Percentiles rank a stretch among this genome's conserved stretches.
Conservation (phyloP, 116 monocot genomes). For the Phalaenopsis hybrid region DNA sequence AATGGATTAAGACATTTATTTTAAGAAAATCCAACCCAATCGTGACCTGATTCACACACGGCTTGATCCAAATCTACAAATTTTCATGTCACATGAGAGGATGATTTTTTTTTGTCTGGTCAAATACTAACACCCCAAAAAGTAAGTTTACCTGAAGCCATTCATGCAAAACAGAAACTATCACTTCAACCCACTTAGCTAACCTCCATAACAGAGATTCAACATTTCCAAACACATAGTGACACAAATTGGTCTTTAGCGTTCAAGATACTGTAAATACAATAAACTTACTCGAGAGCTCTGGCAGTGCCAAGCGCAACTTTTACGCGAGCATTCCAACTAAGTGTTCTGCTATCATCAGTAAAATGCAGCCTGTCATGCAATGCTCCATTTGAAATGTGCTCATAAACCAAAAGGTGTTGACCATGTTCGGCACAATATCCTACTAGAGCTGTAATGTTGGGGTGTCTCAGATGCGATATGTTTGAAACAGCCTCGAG, state of each 20-base stretch:
- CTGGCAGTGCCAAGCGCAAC: constrained; percentile 79
- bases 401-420: constrained; percentile 72
- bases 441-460: constrained; percentile 56
- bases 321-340: constrained; percentile 75
- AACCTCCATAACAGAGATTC: background rate
- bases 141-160: background rate
- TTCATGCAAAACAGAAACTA: no score
- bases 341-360: constrained; percentile 47
- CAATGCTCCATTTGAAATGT: constrained; percentile 66
- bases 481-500: constrained; percentile 84
- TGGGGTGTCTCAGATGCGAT: constrained; percentile 67
- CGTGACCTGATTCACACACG: no score
- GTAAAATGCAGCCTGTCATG: constrained; percentile 69
- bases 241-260: background rate
- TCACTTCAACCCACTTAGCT: no score
- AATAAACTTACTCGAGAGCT: constrained; percentile 58
- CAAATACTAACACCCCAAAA: no score
- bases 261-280: background rate
- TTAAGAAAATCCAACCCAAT: no score
- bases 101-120: no score
- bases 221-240: background rate
- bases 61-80: no score
- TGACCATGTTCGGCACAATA: constrained; percentile 83
- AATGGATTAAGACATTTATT: no score
- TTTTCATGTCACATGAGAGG: no score